Evolutionary conservation across 2,329 filamentous ascomycete species (phyloP).

Genomic region (Aspergillus costaricaensis): DNA sequence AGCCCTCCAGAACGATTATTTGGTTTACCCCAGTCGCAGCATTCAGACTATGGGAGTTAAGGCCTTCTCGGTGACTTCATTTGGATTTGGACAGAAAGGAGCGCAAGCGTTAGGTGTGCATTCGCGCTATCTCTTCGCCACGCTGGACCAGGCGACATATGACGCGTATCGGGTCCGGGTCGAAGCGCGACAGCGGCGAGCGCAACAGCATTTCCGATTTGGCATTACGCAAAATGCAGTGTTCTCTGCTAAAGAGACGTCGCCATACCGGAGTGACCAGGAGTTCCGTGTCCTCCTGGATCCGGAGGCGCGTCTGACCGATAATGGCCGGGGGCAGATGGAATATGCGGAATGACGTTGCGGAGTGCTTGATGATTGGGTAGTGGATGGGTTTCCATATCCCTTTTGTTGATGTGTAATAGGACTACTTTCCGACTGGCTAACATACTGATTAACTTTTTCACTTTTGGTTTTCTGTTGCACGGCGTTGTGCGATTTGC

Average conservation of each 20-base stretch:
- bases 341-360: not conserved
- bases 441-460: not conserved
- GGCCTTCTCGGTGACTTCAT: slow-evolving; percentile 7
- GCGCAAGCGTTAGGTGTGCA: slow-evolving; percentile 5
- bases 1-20: slow-evolving; percentile 89
- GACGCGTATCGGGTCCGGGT: not conserved
- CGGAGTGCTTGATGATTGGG: not conserved
- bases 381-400: not conserved
- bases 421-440: not conserved
- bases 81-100: slow-evolving; percentile 9
- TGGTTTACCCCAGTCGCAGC: slow-evolving; percentile 1
- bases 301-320: not conserved
- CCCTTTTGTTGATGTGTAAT: not conserved
- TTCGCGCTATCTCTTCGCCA: slow-evolving; percentile 9
- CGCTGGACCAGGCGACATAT: not conserved
- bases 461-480: too few relatives aligned
- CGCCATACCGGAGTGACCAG: not conserved
- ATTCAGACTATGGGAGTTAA: not conserved
- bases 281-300: not conserved
- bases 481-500: too few relatives aligned
- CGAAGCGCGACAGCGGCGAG: not conserved
- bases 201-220: not conserved
- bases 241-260: not conserved
- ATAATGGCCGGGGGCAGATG: not conserved
- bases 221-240: not conserved